Percentiles rank a stretch among this genome's conserved stretches.
Conservation (phyloP, 2,329 filamentous ascomycete genomes). For the Cadophora luteo-olivacea region DNA sequence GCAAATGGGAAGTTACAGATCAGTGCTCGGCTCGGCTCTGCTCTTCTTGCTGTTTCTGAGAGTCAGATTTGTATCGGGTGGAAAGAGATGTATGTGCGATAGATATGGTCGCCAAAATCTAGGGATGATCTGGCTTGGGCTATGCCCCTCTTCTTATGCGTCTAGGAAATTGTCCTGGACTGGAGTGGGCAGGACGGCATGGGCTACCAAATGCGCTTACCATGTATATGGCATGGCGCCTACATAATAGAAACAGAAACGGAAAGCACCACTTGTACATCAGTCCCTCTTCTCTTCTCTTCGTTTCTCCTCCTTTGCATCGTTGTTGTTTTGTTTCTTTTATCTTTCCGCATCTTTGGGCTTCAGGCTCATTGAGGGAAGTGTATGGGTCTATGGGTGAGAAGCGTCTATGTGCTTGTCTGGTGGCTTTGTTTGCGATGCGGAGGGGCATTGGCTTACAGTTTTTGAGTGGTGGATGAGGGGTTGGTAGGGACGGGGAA, state of each 20-base stretch:
- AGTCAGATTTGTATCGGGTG: background rate
- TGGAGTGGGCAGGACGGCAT: background rate
- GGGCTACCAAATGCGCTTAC: background rate
- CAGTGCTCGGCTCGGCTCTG: background rate
- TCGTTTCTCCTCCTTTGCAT: background rate
- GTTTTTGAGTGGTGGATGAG: background rate
- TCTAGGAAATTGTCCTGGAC: background rate
- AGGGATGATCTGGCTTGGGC: background rate
- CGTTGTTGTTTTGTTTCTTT: background rate
- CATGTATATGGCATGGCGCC: background rate
- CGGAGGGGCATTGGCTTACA: too few species aligned
- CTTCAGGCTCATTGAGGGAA: too few species aligned
- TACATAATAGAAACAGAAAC: slow-evolving; percentile 2
- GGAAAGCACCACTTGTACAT: background rate
- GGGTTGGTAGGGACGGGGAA: background rate
- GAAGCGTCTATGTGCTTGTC: too few species aligned
- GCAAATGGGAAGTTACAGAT: too few species aligned
- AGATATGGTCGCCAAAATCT: background rate
- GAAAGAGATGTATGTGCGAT: background rate
- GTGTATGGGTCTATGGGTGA: too few species aligned
- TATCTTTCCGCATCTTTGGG: background rate
- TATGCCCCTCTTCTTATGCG: too few species aligned
- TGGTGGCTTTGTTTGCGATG: too few species aligned
- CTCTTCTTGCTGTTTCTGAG: background rate
- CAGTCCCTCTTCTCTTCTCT: background rate